Evolutionary conservation across 1,284 basidiomycete genomes (phyloP).

Genomic region (Cerrena zonata): DNA sequence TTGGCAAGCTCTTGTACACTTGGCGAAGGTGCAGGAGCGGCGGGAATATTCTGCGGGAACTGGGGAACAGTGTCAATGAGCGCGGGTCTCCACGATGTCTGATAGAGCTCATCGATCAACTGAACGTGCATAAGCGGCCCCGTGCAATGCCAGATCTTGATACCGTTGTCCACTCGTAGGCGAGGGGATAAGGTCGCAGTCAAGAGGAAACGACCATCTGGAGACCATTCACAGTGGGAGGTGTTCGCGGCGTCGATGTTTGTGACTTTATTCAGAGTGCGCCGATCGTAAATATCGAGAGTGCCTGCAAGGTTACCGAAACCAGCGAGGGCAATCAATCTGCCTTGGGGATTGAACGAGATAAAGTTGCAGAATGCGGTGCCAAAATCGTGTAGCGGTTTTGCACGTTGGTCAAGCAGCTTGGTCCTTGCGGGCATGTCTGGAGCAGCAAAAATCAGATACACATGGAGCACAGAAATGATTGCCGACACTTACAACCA

Average conservation of each 20-base stretch:
- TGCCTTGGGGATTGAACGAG: constrained; percentile 90
- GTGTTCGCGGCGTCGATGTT: constrained; percentile 92
- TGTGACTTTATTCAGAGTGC: constrained; percentile 75
- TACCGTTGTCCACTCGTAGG: constrained; percentile 92
- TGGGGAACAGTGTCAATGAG: constrained; percentile 60
- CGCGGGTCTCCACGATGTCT: constrained; percentile 78
- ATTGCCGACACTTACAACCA: constrained; percentile 68
- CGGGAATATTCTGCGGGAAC: constrained; percentile 73
- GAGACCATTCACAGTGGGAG: constrained; percentile 91
- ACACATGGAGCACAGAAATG: neutral
- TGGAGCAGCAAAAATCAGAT: constrained; percentile 25
- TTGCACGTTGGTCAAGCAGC: constrained; percentile 87
- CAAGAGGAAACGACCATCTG: constrained; percentile 89
- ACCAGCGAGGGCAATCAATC: constrained; percentile 83
- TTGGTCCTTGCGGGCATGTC: constrained; percentile 94
- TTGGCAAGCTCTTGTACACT: constrained; percentile 44
- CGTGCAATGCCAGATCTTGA: constrained; percentile 92
- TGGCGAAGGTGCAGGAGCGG: constrained; percentile 67
- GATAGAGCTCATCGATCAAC: constrained; percentile 80
- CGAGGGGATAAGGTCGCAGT: constrained; percentile 95
- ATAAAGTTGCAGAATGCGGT: constrained; percentile 86
- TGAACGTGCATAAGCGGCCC: constrained; percentile 82
- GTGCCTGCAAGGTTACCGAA: constrained; percentile 96
- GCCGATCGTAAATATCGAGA: constrained; percentile 87
- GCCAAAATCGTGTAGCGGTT: constrained; percentile 87